phyloP scores from a whole-genome alignment of 2,329 filamentous ascomycete genomes.

The Fusarium falciforme region DNA sequence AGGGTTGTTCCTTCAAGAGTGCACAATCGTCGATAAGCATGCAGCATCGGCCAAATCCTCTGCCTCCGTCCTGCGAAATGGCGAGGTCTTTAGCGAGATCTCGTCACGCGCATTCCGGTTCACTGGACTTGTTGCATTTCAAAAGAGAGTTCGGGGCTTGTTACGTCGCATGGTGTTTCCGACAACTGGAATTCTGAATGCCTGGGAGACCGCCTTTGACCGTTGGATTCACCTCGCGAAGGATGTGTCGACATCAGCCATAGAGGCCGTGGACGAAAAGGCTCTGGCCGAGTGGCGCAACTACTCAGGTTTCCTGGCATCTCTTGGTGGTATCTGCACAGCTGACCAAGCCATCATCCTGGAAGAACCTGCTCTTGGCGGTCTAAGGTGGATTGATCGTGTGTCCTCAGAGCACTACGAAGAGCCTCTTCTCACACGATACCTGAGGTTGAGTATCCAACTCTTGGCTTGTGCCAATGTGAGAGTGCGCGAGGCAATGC shows the following conservation, averaged over 20 bases:
- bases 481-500: slow-evolving; percentile 73
- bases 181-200: slow-evolving; percentile 73
- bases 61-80: slow-evolving; percentile 68
- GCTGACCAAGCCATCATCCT: slow-evolving; percentile 67
- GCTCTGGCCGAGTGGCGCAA: slow-evolving; percentile 75
- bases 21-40: slow-evolving; percentile 63
- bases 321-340: slow-evolving; percentile 73
- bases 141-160: slow-evolving; percentile 71
- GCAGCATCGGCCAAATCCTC: slow-evolving; percentile 63
- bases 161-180: slow-evolving; percentile 71
- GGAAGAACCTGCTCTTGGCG: slow-evolving; percentile 68
- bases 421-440: slow-evolving; percentile 69
- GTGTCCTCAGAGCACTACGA: slow-evolving; percentile 69
- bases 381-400: slow-evolving; percentile 73
- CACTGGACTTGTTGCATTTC: slow-evolving; percentile 76
- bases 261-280: slow-evolving; percentile 66
- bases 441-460: slow-evolving; percentile 72
- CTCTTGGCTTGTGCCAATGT: slow-evolving; percentile 73
- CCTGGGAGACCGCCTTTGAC: slow-evolving; percentile 75
- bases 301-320: slow-evolving; percentile 75
- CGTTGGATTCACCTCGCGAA: slow-evolving; percentile 73
- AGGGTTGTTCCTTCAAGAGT: slow-evolving; percentile 71
- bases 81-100: slow-evolving; percentile 70
- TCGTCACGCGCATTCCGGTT: slow-evolving; percentile 73
- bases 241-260: slow-evolving; percentile 66